phyloP scores from a whole-genome alignment of 1,284 basidiomycete genomes.

The Leccinum pseudoinsigne region DNA sequence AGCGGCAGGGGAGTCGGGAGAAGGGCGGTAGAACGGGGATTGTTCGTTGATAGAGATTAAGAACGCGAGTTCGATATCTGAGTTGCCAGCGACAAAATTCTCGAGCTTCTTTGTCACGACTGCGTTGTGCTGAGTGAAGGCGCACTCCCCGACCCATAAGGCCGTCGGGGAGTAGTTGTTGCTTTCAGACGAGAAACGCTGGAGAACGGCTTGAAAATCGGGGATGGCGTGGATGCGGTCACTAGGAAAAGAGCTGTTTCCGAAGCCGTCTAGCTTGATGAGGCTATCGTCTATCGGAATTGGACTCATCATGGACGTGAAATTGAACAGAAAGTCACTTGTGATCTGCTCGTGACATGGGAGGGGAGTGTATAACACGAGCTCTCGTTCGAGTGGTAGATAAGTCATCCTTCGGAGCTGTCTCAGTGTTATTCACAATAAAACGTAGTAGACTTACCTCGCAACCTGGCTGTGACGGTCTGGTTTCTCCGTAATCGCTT shows the following conservation, averaged over 20 bases:
- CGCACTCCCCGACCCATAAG: not conserved
- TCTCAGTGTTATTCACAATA: too few species aligned
- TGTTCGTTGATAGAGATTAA: not conserved
- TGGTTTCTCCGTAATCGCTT: too few species aligned
- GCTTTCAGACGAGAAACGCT: not conserved
- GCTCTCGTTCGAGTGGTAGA: too few species aligned
- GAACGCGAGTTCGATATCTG: not conserved
- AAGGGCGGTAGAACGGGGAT: too few species aligned
- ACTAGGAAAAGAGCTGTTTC: not conserved
- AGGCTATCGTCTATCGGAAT: not conserved
- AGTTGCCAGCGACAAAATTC: not conserved
- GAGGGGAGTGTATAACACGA: too few species aligned
- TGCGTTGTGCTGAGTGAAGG: not conserved
- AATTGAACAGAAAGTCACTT: not conserved
- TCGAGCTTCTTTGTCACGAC: not conserved
- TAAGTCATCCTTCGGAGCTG: too few species aligned
- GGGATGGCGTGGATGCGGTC: not conserved
- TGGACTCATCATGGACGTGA: not conserved
- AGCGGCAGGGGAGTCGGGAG: too few species aligned
- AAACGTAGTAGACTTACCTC: too few species aligned
- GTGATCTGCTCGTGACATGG: not conserved
- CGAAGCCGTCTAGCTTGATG: too few species aligned
- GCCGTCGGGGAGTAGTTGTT: not conserved
- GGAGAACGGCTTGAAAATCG: not conserved
- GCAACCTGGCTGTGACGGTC: too few species aligned